These are phyloP conservation scores for Schizophyllum commune DNA, from an alignment of 1,284 basidiomycete species.

Conservation along the genomic window DNA sequence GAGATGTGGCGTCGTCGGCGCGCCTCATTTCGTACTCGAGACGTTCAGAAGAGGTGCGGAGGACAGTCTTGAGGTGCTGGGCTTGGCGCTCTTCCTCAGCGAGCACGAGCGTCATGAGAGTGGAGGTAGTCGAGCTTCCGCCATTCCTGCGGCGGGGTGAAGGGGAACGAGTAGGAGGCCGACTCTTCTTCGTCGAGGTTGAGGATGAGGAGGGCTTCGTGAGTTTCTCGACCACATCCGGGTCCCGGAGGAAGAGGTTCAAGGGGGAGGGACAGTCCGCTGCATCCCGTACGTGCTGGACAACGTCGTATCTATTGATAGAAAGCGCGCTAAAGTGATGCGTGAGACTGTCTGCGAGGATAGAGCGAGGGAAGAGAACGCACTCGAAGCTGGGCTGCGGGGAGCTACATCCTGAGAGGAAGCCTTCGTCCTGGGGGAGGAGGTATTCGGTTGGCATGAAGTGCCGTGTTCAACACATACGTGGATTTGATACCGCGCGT, in stretches of 20 bases:
- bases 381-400: constrained; percentile 1
- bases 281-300: constrained; percentile 22
- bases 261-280: constrained; percentile 25
- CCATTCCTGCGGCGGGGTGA: constrained; percentile 16
- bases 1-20: constrained; percentile 44
- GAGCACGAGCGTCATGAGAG: constrained; percentile 26
- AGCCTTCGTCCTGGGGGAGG: not conserved
- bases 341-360: not conserved
- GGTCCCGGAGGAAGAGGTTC: constrained; percentile 22
- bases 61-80: constrained; percentile 45
- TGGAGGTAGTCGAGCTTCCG: constrained; percentile 13
- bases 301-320: constrained; percentile 15
- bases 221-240: constrained; percentile 14
- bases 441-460: not conserved
- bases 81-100: constrained; percentile 59
- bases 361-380: not conserved
- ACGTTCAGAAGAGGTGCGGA: constrained; percentile 44
- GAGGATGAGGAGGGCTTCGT: constrained; percentile 2
- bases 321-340: not conserved
- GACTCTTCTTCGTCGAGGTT: constrained; percentile 10
- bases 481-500: not conserved
- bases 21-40: constrained; percentile 50
- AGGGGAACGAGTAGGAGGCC: constrained; percentile 18
- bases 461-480: not conserved
- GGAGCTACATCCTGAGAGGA: not conserved